Evolutionary conservation across 176 grass and related monocot genomes (phyloP), one percentile per base, ranked within the genome.

Genomic region (Eragrostis curvula): DNA sequence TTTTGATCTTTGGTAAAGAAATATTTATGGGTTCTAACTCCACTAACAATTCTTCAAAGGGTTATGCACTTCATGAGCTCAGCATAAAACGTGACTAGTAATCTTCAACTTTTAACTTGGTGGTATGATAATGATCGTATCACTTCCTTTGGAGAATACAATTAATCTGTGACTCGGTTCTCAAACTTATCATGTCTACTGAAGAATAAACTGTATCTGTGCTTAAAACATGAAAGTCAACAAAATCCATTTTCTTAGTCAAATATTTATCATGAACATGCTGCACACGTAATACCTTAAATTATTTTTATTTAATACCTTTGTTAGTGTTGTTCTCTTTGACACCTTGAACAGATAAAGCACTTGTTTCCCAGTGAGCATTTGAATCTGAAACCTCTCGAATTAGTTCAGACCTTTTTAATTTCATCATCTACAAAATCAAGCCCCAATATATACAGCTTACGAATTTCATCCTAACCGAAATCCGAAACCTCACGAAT

Each of bases 61-160:
- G 58, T 42, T 65, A 44, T 68, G 61, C 15, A 76, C 45, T 30
- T 17, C 12, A 25, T 45, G 18, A 62, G 1, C 13, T 25, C 32
- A 8, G 45, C 24, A 25, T 16, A 12, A 32, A 85, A 75, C 24
- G 73, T 28, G 82, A 64, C 77, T 46, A 55, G 14, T 52, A 39
- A 61, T 76, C 63, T 7, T 5, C 24, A 2, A 27, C 24, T 70
- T 70, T 80, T 36, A 36, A 36, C 32, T 36, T 39, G 32, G 32
- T 25, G 17, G 12, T 77, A 69, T 52, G 53, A 10, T 36, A 18
- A 39, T 56, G 3, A 12, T 53, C 25, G n/a, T n/a, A n/a, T n/a
- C n/a, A n/a, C n/a, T n/a, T n/a, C n/a, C n/a, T n/a, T n/a, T n/a
- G n/a, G n/a, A n/a, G n/a, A n/a, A n/a, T n/a, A n/a, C n/a, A n/a